Percentiles rank a stretch among this genome's conserved stretches.
Conservation (phyloP, 768 basidiomycete genomes). For the Suillus brevipes region DNA sequence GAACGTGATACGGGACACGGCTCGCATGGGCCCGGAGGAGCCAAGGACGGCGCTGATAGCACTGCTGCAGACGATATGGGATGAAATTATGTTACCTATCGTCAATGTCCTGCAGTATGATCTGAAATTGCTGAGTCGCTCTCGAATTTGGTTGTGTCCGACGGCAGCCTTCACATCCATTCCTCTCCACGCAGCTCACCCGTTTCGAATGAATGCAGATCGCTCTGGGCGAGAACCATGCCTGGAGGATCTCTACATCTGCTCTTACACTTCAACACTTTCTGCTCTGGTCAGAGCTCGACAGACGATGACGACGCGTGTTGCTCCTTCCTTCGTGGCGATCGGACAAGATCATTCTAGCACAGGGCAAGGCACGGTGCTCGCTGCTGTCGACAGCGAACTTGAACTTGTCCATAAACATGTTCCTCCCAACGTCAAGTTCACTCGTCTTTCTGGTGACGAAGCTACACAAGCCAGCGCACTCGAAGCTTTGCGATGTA, state of each 20-base stretch:
- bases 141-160: conserved; percentile 18
- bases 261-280: conserved; percentile 28
- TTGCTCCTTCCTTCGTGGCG: conserved; percentile 1
- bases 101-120: conserved; percentile 4
- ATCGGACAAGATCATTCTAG: conserved; percentile 10
- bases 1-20: background rate
- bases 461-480: conserved; percentile 10
- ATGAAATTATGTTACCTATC: conserved; percentile 9
- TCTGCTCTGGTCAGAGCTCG: conserved; percentile 15
- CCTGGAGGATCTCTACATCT: conserved; percentile 18
- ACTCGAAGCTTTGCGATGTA: conserved; percentile 2
- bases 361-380: background rate
- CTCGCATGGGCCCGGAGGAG: background rate
- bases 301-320: background rate
- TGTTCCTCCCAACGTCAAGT: background rate
- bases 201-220: conserved; percentile 7
- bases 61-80: background rate
- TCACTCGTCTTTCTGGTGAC: conserved; percentile 8
- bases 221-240: conserved; percentile 10
- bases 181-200: conserved; percentile 23
- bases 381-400: conserved; percentile 1
- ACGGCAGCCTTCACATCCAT: conserved; percentile 12
- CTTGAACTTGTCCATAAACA: conserved; percentile 7
- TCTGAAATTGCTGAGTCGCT: conserved; percentile 8
- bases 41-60: background rate